Conservation (phyloP, 768 basidiomycete species). For the Cystobasidium ongulense region DNA sequence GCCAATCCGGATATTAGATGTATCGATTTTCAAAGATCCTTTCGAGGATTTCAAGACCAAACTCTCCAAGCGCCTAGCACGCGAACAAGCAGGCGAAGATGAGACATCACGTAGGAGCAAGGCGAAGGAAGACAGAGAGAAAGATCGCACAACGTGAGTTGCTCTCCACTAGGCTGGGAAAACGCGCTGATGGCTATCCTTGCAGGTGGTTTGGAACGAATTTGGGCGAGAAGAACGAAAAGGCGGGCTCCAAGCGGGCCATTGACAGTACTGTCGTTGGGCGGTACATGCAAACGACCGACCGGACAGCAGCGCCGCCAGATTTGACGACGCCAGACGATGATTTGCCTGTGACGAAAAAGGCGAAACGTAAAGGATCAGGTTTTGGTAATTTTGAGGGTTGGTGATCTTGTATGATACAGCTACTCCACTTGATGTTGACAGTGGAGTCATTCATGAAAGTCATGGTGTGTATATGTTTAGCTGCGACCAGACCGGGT, state of each 20-base stretch:
- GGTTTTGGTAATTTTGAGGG: constrained; percentile 88
- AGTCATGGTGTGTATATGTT: no score
- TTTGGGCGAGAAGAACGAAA: constrained; percentile 56
- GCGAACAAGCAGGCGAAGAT: constrained; percentile 50
- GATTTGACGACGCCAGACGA: constrained; percentile 33
- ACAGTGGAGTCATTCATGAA: no score
- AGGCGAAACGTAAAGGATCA: constrained; percentile 69
- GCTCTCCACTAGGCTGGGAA: no score
- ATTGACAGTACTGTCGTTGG: constrained; percentile 1
- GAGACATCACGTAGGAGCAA: constrained; percentile 29
- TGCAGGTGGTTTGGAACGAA: constrained; percentile 72
- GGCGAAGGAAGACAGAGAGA: constrained; percentile 45
- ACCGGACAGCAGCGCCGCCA: not conserved
- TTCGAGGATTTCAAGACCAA: constrained; percentile 86
- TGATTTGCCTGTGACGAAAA: constrained; percentile 41
- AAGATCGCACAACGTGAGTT: constrained; percentile 49
- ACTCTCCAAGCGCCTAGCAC: constrained; percentile 52
- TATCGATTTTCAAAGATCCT: constrained; percentile 55
- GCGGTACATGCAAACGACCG: not conserved
- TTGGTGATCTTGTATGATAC: constrained; percentile 54
- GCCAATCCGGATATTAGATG: constrained; percentile 53
- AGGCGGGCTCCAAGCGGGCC: constrained; percentile 46
- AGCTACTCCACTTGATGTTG: no score
- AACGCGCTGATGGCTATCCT: no score
- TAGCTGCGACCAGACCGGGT: no score